A percentile compares a stretch with the other conserved stretches of the same genome.
Conservation (phyloP, 2,329 filamentous ascomycete genomes). For the Tolypocladium sp. region DNA sequence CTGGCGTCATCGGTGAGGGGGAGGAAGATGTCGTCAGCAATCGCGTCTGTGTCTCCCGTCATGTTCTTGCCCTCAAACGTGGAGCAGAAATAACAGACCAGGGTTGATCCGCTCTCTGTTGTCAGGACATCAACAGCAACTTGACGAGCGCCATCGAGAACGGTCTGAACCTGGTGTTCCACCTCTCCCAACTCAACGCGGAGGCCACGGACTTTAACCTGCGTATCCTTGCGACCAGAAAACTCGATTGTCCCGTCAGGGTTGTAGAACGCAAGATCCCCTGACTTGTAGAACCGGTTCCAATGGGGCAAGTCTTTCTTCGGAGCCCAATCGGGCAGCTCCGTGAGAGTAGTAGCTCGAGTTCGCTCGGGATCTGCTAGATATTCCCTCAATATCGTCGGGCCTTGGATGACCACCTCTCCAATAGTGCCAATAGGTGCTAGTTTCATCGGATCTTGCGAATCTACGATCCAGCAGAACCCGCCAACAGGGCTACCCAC, state of each 20-base stretch:
- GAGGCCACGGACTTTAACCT: conserved; percentile 11
- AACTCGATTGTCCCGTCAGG: conserved; percentile 8
- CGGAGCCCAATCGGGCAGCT: background rate
- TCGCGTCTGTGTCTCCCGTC: too few species aligned
- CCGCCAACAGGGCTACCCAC: conserved; percentile 1
- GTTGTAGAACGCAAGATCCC: conserved; percentile 8
- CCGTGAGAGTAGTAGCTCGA: background rate
- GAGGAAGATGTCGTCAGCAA: background rate
- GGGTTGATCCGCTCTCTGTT: too few species aligned
- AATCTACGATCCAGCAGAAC: conserved; percentile 4
- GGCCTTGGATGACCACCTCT: conserved; percentile 6
- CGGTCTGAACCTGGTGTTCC: conserved; percentile 3
- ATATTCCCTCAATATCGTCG: conserved; percentile 5
- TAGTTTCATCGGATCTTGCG: background rate
- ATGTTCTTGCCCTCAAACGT: background rate
- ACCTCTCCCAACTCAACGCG: conserved; percentile 10
- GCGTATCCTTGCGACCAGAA: background rate
- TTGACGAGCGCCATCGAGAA: background rate
- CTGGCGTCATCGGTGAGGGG: background rate
- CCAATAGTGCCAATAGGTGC: conserved; percentile 4
- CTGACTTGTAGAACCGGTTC: conserved; percentile 7
- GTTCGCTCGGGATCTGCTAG: background rate
- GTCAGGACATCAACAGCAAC: background rate
- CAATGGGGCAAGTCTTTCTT: background rate
- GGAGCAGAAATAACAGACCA: background rate